Base-by-base conservation (phyloP, 2,329 filamentous ascomycete genomes). In the Macrophomina tecta region DNA sequence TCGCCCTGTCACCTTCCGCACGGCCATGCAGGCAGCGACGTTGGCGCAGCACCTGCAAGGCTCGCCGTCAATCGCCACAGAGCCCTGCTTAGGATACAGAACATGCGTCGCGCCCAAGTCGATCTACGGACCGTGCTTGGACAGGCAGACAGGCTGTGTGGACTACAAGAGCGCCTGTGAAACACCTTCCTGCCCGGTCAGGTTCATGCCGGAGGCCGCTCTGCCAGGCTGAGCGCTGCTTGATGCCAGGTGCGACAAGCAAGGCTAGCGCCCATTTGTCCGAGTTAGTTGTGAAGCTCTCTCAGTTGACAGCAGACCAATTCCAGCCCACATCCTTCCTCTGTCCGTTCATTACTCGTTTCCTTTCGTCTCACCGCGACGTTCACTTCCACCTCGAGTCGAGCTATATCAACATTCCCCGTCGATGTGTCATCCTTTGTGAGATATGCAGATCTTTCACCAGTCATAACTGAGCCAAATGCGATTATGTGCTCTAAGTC, bases 151-250 rank as follows among this genome's bases (percentile, higher is more conserved):
- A 34, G 32, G 38, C 32, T 55, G 52, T 55, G 52, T 55, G 52
- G 38, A 18, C n/a, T 16, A 8, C 32, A n/a, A n/a, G 38, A 12
- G 28, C 16, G 11, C 23, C 49, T 30, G 14, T n/a, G 49, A 34
- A 30, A 5, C 11, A 40, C 40, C 56, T 46, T 18, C 8, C 6
- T 8, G 16, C 30, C 28, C 4, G 40, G 3, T 49, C 28, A 62
- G 58, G 42, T 32, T 61, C 28, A 12, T 48, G 18, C 42, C 3
- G 14, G 56, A 61, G 56, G 56, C 56, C 56, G 56, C 56, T 28
- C 56, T n/a, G n/a, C 32, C 28, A 28, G 30, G 18, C 30, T 28
- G 5, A 34, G 6, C 12, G 14, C 28, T 16, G 38, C 55, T 45
- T 14, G 38, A 2, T 42, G 8, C 55, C 23, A 14, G n/a, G 36